Evolutionary conservation across 2,329 filamentous ascomycete species (phyloP).

Genomic region (Exophiala dermatitidis): DNA sequence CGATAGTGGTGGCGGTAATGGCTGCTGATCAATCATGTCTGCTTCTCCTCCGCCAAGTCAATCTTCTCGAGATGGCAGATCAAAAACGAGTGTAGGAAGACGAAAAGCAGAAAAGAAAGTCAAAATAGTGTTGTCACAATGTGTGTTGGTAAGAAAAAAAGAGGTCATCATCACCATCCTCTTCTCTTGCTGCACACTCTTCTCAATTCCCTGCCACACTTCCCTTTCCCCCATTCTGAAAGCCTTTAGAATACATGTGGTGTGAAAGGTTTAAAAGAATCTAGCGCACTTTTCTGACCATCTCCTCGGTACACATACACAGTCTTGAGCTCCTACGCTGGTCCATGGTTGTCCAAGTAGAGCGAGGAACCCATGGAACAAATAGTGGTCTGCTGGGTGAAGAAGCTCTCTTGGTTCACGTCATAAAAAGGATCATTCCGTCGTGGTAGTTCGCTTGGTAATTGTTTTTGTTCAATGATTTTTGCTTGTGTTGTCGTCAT

Average conservation of each 20-base stretch:
- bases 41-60: neutral
- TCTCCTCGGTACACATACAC: slow-evolving; percentile 11
- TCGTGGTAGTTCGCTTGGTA: slow-evolving; percentile 13
- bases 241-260: slow-evolving; percentile 18
- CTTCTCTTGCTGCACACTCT: neutral
- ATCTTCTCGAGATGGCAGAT: no score
- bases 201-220: neutral
- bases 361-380: neutral
- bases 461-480: neutral
- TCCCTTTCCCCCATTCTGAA: neutral
- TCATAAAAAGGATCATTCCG: slow-evolving; percentile 23
- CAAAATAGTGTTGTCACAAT: neutral
- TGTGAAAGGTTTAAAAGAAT: slow-evolving; percentile 14
- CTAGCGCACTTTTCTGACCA: slow-evolving; percentile 15
- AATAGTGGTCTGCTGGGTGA: neutral
- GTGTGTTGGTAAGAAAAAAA: neutral
- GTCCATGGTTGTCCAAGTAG: slow-evolving; percentile 1
- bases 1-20: no score
- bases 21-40: neutral
- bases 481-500: slow-evolving; percentile 12
- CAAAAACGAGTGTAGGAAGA: neutral
- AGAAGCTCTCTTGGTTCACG: slow-evolving; percentile 13
- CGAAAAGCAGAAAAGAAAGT: neutral
- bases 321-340: slow-evolving; percentile 17
- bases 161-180: neutral